Evolutionary conservation across 371 early-diverging fungal genomes (phyloP).

Genomic region (Funneliformis caledonium): DNA sequence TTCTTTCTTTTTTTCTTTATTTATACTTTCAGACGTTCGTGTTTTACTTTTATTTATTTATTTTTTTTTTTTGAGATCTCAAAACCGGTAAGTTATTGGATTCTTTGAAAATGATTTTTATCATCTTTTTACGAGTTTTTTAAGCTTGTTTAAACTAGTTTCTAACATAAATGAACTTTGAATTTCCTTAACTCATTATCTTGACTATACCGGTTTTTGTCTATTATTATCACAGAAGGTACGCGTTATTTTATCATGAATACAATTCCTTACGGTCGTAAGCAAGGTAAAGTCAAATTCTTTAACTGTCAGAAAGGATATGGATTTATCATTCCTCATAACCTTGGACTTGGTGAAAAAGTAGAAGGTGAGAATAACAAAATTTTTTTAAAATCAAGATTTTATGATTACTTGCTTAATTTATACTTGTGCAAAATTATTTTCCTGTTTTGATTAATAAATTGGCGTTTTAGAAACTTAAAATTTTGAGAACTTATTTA

Average conservation of each 20-base stretch:
- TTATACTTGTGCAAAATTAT: background rate
- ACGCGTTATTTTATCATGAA: background rate
- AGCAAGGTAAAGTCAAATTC: slow-evolving; percentile 82
- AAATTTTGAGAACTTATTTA: background rate
- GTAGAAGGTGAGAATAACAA: slow-evolving; percentile 66
- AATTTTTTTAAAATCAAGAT: background rate
- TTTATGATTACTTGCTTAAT: background rate
- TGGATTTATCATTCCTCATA: slow-evolving; percentile 84
- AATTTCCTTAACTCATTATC: background rate
- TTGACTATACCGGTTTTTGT: background rate
- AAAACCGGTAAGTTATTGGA: background rate
- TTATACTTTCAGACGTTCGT: background rate
- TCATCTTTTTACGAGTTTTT: background rate
- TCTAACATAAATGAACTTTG: background rate
- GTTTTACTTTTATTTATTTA: background rate
- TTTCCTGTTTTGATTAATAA: background rate
- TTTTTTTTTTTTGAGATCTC: background rate
- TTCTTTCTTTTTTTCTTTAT: background rate
- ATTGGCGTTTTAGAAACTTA: background rate
- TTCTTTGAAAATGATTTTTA: background rate
- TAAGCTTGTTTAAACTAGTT: background rate
- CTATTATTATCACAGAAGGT: background rate
- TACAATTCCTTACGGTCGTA: slow-evolving; percentile 45
- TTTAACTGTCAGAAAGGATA: slow-evolving; percentile 88
- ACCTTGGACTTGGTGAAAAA: slow-evolving; percentile 54